phyloP scores from a whole-genome alignment of 192 early-diverging fungal genomes.

The Gonapodya prolifera region DNA sequence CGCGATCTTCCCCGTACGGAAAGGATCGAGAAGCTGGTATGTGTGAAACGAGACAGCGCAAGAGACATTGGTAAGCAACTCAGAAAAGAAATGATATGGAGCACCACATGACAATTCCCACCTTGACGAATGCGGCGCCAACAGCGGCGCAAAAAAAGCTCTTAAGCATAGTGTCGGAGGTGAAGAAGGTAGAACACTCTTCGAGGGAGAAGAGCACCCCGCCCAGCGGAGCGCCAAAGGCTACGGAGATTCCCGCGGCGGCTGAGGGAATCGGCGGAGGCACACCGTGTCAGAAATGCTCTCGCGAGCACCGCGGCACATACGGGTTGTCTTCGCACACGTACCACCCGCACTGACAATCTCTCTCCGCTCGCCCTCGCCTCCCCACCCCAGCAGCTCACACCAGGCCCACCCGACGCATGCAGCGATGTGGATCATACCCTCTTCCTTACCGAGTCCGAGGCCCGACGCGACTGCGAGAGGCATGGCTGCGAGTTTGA shows the following conservation, averaged over 20 bases:
- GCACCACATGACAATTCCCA: no score
- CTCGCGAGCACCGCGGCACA: neutral
- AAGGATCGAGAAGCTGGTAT: neutral
- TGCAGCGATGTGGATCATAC: neutral
- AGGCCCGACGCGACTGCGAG: constrained; percentile 7
- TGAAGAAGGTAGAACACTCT: constrained; percentile 1
- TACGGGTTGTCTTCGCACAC: no score
- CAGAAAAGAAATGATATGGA: no score
- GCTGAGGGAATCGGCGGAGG: neutral
- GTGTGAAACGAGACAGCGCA: neutral
- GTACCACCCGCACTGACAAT: neutral
- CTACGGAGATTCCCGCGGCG: neutral
- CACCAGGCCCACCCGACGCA: neutral
- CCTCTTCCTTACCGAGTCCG: neutral
- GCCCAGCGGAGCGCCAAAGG: neutral
- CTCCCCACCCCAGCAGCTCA: neutral
- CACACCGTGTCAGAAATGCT: no score
- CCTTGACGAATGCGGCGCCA: neutral
- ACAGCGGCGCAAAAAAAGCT: constrained; percentile 1
- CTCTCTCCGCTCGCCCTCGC: neutral
- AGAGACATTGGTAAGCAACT: no score
- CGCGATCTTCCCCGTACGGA: neutral
- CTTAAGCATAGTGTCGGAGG: neutral
- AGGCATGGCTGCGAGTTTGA: constrained; percentile 8
- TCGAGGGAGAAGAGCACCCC: constrained; percentile 6